Percentiles rank a stretch among this genome's conserved stretches.
Conservation (phyloP, 805 yeast species). For the Myxozyma sirexii region DNA sequence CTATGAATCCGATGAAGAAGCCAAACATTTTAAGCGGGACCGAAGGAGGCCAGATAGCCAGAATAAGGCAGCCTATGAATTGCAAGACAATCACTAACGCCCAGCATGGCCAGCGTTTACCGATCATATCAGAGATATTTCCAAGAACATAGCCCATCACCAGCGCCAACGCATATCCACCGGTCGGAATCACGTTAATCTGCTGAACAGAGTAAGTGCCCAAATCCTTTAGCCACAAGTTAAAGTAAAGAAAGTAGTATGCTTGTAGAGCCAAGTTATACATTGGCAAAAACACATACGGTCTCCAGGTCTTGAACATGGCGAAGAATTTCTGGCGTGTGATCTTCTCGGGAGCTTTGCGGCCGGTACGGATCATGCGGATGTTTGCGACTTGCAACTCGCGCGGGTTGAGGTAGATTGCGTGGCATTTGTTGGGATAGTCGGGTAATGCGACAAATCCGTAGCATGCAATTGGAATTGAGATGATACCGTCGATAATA, state of each 20-base stretch:
- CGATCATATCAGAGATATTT: conserved; percentile 40
- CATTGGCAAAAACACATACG: conserved; percentile 18
- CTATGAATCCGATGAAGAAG: conserved; percentile 19
- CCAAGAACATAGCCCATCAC: conserved; percentile 39
- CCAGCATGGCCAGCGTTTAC: conserved; percentile 39
- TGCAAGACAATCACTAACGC: conserved; percentile 9
- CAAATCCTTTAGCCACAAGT: conserved; percentile 40
- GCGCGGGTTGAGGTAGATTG: conserved; percentile 14
- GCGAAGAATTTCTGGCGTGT: conserved; percentile 10
- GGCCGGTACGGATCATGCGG: conserved; percentile 14
- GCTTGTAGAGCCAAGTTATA: conserved; percentile 16
- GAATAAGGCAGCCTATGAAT: conserved; percentile 38
- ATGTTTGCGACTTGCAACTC: conserved; percentile 18
- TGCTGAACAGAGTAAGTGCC: conserved; percentile 38
- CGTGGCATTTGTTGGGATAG: conserved; percentile 44
- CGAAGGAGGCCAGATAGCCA: conserved; percentile 49
- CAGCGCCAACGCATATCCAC: conserved; percentile 41
- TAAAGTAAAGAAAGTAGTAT: conserved; percentile 14
- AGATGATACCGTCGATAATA: conserved; percentile 42
- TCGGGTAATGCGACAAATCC: conserved; percentile 54
- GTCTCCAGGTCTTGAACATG: conserved; percentile 15
- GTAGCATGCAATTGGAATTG: conserved; percentile 49
- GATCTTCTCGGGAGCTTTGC: conserved; percentile 19
- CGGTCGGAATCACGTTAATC: conserved; percentile 43
- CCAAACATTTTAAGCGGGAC: conserved; percentile 41